Percentiles rank a stretch among this genome's conserved stretches.
These are phyloP conservation scores for Skeletonema menzelii DNA, from an alignment of 108 stramenopile species.

Conservation along the genomic window DNA sequence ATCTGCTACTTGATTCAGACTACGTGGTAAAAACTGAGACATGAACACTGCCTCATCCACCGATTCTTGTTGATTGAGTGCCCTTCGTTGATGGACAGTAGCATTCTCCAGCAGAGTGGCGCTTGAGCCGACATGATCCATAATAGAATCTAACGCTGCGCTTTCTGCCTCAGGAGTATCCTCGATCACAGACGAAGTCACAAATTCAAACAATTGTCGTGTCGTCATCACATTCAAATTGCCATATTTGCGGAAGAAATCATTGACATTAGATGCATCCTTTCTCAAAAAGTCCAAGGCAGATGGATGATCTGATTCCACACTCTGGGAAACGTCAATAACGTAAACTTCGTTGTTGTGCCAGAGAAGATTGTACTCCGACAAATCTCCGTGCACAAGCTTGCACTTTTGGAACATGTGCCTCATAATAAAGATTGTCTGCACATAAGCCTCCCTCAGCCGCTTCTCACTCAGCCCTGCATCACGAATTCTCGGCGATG, in stretches of 20 bases:
- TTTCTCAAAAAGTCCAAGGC: slow-evolving; percentile 96
- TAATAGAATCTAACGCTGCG: slow-evolving; percentile 59
- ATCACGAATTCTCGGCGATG: slow-evolving; percentile 94
- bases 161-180: slow-evolving; percentile 61
- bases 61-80: slow-evolving; percentile 64
- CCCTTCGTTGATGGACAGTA: slow-evolving; percentile 61
- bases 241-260: slow-evolving; percentile 91
- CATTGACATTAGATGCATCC: slow-evolving; percentile 95
- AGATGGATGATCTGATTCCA: slow-evolving; percentile 95
- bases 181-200: slow-evolving; percentile 53
- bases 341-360: slow-evolving; percentile 89
- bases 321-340: slow-evolving; percentile 98
- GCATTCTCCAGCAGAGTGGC: slow-evolving; percentile 27
- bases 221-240: slow-evolving; percentile 87
- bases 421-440: slow-evolving; percentile 86
- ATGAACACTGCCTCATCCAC: slow-evolving; percentile 93
- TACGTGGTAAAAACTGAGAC: slow-evolving; percentile 87
- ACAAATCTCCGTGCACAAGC: slow-evolving; percentile 93
- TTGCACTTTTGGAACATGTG: slow-evolving; percentile 87
- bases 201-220: slow-evolving; percentile 87
- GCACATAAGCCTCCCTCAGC: slow-evolving; percentile 83
- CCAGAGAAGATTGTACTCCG: slow-evolving; percentile 98
- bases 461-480: slow-evolving; percentile 68
- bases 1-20: slow-evolving; percentile 88
- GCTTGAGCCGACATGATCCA: slow-evolving; percentile 56